phyloP scores from a whole-genome alignment of 2,329 filamentous ascomycete genomes.

The Delphinella strobiligena region DNA sequence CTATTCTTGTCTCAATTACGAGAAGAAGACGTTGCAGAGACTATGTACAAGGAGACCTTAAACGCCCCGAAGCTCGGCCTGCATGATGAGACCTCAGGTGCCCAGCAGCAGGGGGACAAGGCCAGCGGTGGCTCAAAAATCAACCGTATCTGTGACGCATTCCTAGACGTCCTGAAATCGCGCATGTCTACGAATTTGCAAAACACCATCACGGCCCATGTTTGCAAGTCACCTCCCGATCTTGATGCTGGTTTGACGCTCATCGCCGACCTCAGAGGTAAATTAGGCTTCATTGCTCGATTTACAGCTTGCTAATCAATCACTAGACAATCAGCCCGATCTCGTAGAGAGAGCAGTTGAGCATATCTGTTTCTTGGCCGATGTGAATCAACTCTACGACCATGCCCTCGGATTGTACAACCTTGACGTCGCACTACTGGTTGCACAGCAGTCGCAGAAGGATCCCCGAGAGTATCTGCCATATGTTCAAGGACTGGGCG shows the following conservation, averaged over 20 bases:
- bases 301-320: no score
- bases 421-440: conserved; percentile 74
- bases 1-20: conserved; percentile 75
- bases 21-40: conserved; percentile 85
- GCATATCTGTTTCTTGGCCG: conserved; percentile 94
- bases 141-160: conserved; percentile 78
- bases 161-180: conserved; percentile 55
- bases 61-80: conserved; percentile 25
- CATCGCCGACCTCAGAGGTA: conserved; percentile 56
- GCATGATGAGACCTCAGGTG: conserved; percentile 8
- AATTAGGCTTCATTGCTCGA: no score
- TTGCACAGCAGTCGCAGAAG: conserved; percentile 91
- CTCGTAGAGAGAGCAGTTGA: conserved; percentile 82
- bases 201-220: conserved; percentile 87
- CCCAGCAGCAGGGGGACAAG: conserved; percentile 1
- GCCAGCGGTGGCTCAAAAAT: conserved; percentile 47
- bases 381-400: conserved; percentile 85
- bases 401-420: conserved; percentile 84
- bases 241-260: conserved; percentile 73
- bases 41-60: conserved; percentile 84
- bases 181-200: conserved; percentile 59
- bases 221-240: conserved; percentile 86
- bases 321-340: conserved; percentile 46
- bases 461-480: conserved; percentile 93
- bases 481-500: conserved; percentile 79